Evolutionary conservation across 2,329 filamentous ascomycete genomes (phyloP).

Genomic region (Ceratocystis eucalypticola): DNA sequence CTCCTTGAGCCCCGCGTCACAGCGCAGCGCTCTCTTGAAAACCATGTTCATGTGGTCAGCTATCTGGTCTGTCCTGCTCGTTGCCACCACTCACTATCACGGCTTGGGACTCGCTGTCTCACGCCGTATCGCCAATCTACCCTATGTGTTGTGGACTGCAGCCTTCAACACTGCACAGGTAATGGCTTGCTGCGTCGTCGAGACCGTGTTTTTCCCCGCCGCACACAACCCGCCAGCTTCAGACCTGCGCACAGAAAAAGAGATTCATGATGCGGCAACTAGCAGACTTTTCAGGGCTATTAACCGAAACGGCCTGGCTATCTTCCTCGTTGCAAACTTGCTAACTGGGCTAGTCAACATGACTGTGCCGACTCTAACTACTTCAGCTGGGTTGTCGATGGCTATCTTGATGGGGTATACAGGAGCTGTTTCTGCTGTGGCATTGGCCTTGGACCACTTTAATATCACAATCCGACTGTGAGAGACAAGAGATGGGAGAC

Average conservation of each 20-base stretch:
- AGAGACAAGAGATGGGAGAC: too few species aligned
- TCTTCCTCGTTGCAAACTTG: constrained; percentile 82
- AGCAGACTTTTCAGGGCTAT: constrained; percentile 70
- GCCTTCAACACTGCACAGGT: constrained; percentile 83
- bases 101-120: constrained; percentile 68
- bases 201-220: constrained; percentile 61
- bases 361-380: constrained; percentile 67
- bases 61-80: constrained; percentile 58
- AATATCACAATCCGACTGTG: constrained; percentile 56
- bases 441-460: constrained; percentile 50
- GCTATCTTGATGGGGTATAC: constrained; percentile 63
- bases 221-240: constrained; percentile 12
- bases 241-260: constrained; percentile 41
- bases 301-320: constrained; percentile 72
- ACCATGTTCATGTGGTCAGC: constrained; percentile 51
- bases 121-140: constrained; percentile 78
- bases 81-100: constrained; percentile 53
- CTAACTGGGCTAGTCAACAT: constrained; percentile 83
- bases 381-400: constrained; percentile 52
- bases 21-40: constrained; percentile 45
- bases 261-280: constrained; percentile 53
- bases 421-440: constrained; percentile 50
- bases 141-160: constrained; percentile 86
- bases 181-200: constrained; percentile 61
- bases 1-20: constrained; percentile 27